phyloP scores from a whole-genome alignment of 2,329 filamentous ascomycete species.

The Colletotrichum agaves region DNA sequence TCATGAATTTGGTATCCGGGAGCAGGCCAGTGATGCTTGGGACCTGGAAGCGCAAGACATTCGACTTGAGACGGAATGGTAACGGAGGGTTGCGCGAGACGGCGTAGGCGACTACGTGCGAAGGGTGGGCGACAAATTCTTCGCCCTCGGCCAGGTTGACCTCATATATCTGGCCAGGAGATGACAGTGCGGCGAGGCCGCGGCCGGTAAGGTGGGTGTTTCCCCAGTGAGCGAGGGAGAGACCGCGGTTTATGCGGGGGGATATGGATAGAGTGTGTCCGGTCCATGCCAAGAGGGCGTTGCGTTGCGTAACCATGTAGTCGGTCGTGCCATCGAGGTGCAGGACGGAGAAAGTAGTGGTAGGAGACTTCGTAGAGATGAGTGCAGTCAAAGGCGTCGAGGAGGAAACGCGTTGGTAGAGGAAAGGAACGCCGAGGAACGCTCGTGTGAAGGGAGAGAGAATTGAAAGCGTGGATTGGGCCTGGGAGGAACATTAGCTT shows the following conservation, averaged over 20 bases:
- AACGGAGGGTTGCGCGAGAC: constrained; percentile 77
- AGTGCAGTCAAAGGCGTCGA: constrained; percentile 89
- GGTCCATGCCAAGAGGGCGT: constrained; percentile 94
- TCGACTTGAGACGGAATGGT: constrained; percentile 89
- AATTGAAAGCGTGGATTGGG: constrained; percentile 87
- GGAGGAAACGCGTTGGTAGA: constrained; percentile 92
- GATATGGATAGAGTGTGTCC: constrained; percentile 84
- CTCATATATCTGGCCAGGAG: constrained; percentile 90
- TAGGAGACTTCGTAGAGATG: constrained; percentile 86
- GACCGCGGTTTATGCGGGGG: constrained; percentile 77
- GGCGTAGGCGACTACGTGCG: constrained; percentile 91
- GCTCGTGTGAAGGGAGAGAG: constrained; percentile 86
- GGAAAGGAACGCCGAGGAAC: constrained; percentile 86
- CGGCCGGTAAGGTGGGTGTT: constrained; percentile 88
- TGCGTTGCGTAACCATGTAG: constrained; percentile 91
- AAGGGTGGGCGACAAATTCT: constrained; percentile 90
- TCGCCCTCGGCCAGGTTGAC: constrained; percentile 84
- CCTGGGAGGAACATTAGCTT: constrained; percentile 57
- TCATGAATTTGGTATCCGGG: constrained; percentile 78
- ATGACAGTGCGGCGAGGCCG: constrained; percentile 84
- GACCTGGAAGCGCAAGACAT: constrained; percentile 78
- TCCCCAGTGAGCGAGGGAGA: constrained; percentile 90
- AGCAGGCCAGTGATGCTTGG: constrained; percentile 75
- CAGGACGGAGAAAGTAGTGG: constrained; percentile 87
- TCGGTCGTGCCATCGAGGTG: constrained; percentile 93